phyloP scores from a whole-genome alignment of 805 yeast species.

The Candida schatavii region DNA sequence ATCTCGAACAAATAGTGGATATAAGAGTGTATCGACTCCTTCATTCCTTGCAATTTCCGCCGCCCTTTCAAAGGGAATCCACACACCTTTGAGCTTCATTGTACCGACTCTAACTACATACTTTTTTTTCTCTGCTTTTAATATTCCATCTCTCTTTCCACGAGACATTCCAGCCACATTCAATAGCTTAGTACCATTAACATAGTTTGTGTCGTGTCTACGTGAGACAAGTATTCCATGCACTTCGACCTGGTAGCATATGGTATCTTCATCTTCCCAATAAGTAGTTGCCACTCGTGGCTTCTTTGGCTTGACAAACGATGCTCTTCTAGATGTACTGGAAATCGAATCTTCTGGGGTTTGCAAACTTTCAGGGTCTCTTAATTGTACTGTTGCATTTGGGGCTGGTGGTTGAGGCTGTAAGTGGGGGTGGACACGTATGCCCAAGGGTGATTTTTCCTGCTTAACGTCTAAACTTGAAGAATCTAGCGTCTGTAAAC shows the following conservation, averaged over 20 bases:
- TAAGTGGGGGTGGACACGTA: no score
- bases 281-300: constrained; percentile 34
- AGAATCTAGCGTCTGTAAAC: no score
- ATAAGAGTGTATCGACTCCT: constrained; percentile 30
- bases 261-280: constrained; percentile 37
- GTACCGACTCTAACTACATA: constrained; percentile 34
- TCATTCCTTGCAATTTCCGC: constrained; percentile 39
- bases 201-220: constrained; percentile 31
- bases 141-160: constrained; percentile 39
- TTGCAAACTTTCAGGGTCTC: not conserved
- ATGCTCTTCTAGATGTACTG: not conserved
- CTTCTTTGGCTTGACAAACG: constrained; percentile 15
- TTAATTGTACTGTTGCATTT: no score
- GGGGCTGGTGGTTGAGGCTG: no score
- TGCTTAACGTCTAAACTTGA: no score
- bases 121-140: constrained; percentile 31
- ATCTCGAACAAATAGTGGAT: constrained; percentile 33
- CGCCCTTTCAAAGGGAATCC: constrained; percentile 41
- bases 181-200: constrained; percentile 38
- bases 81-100: constrained; percentile 40
- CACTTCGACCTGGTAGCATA: constrained; percentile 37
- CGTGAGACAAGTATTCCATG: constrained; percentile 32
- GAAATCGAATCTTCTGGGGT: not conserved
- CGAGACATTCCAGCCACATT: constrained; percentile 40
- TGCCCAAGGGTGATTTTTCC: no score